These are phyloP conservation scores for Lojkania enalia DNA, from an alignment of 2,329 filamentous ascomycete genomes.

Conservation along the genomic window DNA sequence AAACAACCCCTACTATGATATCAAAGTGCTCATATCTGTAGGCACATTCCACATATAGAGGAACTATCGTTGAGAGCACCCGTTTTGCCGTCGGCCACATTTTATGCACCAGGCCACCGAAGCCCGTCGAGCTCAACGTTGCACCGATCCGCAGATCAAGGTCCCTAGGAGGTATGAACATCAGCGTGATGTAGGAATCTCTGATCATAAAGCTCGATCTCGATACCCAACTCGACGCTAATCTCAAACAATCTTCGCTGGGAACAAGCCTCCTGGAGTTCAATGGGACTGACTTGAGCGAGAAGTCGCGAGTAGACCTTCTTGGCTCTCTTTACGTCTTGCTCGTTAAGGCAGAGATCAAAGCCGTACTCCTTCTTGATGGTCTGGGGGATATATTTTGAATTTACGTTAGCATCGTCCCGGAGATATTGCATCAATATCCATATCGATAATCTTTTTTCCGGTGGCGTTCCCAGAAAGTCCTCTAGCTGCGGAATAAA, in stretches of 20 bases:
- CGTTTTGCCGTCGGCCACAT: no score
- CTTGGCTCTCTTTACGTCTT: constrained; percentile 23
- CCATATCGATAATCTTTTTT: constrained; percentile 16
- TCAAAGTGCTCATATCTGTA: no score
- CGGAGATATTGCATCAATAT: constrained; percentile 23
- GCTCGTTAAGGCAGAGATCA: constrained; percentile 12
- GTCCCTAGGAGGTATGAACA: no score
- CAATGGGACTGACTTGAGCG: background rate
- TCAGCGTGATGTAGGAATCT: background rate
- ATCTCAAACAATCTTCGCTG: constrained; percentile 11
- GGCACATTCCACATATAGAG: no score
- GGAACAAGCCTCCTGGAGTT: constrained; percentile 18
- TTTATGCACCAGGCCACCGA: no score
- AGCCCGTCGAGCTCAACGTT: no score
- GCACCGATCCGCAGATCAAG: no score
- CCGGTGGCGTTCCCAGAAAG: constrained; percentile 12
- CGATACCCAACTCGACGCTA: constrained; percentile 2
- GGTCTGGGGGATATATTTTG: constrained; percentile 11
- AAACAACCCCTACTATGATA: no score
- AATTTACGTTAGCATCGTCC: background rate
- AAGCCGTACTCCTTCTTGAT: constrained; percentile 27
- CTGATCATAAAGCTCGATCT: background rate
- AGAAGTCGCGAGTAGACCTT: constrained; percentile 17
- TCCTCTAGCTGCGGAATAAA: constrained; percentile 9
- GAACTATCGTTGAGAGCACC: no score